phyloP scores from a whole-genome alignment of 2,329 filamentous ascomycete species.

The Aspergillus pseudotamarii region DNA sequence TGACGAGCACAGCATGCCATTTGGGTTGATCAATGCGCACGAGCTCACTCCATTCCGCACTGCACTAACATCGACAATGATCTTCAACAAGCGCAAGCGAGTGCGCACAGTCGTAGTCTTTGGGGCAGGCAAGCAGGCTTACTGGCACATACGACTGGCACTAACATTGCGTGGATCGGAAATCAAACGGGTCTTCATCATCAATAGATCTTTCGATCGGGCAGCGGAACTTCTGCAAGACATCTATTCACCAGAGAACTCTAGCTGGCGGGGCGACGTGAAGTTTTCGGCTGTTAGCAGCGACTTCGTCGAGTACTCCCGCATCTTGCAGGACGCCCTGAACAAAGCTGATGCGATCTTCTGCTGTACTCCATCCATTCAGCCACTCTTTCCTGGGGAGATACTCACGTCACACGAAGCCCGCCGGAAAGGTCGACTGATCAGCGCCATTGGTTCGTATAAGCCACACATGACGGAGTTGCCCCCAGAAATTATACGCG shows the following conservation, averaged over 20 bases:
- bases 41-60: constrained; percentile 72
- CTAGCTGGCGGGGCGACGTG: constrained; percentile 65
- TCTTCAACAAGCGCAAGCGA: constrained; percentile 66
- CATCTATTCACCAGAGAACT: constrained; percentile 56
- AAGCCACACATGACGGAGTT: constrained; percentile 79
- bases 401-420: constrained; percentile 67
- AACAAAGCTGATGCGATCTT: constrained; percentile 76
- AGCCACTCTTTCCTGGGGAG: constrained; percentile 72
- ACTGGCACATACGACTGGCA: constrained; percentile 89
- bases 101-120: constrained; percentile 82
- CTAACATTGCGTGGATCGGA: constrained; percentile 67
- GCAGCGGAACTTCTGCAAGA: constrained; percentile 52
- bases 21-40: constrained; percentile 67
- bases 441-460: constrained; percentile 54
- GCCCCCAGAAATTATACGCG: constrained; percentile 72
- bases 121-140: constrained; percentile 85
- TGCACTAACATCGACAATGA: constrained; percentile 61
- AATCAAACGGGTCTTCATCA: constrained; percentile 78
- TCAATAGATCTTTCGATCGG: constrained; percentile 66
- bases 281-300: constrained; percentile 73
- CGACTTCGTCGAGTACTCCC: constrained; percentile 67
- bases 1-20: constrained; percentile 59
- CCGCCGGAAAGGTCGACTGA: constrained; percentile 47
- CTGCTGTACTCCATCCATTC: constrained; percentile 78
- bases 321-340: constrained; percentile 72